These are phyloP conservation scores for Starmerella floricola DNA, from an alignment of 805 yeast genomes.

Conservation along the genomic window DNA sequence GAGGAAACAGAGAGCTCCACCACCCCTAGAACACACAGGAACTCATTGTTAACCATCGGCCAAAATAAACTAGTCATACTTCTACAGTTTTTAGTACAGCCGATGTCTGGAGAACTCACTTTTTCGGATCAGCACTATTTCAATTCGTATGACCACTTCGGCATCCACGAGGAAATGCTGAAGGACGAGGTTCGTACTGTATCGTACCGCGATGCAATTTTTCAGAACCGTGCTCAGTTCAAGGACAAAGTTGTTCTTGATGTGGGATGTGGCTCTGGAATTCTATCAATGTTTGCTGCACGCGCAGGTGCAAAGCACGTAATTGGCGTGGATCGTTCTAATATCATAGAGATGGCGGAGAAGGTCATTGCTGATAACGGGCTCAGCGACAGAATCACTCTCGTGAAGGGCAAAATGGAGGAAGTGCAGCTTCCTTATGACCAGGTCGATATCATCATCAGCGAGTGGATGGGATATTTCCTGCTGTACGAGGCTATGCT, in stretches of 20 bases:
- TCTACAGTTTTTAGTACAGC: neutral
- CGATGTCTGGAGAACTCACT: slow-evolving; percentile 10
- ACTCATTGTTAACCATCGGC: too few relatives aligned
- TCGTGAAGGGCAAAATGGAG: slow-evolving; percentile 85
- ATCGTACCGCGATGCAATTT: slow-evolving; percentile 82
- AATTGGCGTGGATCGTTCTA: slow-evolving; percentile 93
- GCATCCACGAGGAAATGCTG: slow-evolving; percentile 97
- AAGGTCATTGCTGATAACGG: slow-evolving; percentile 79
- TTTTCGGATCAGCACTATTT: slow-evolving; percentile 77
- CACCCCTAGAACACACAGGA: too few relatives aligned
- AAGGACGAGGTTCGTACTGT: slow-evolving; percentile 89
- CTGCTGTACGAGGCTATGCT: slow-evolving; percentile 93
- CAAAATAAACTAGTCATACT: too few relatives aligned
- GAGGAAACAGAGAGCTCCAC: too few relatives aligned
- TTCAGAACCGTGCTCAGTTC: slow-evolving; percentile 76
- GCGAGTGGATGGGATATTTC: slow-evolving; percentile 99
- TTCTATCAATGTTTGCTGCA: slow-evolving; percentile 94
- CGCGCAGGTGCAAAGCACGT: slow-evolving; percentile 98
- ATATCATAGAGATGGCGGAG: slow-evolving; percentile 91
- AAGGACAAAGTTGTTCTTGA: slow-evolving; percentile 89
- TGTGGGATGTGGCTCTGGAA: slow-evolving; percentile 99
- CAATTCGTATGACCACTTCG: slow-evolving; percentile 89
- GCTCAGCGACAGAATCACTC: slow-evolving; percentile 69
- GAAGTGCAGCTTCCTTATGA: slow-evolving; percentile 75
- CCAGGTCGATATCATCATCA: slow-evolving; percentile 84